Base-by-base conservation (phyloP, 2,329 filamentous ascomycete species). In the Monosporascus sp. region DNA sequence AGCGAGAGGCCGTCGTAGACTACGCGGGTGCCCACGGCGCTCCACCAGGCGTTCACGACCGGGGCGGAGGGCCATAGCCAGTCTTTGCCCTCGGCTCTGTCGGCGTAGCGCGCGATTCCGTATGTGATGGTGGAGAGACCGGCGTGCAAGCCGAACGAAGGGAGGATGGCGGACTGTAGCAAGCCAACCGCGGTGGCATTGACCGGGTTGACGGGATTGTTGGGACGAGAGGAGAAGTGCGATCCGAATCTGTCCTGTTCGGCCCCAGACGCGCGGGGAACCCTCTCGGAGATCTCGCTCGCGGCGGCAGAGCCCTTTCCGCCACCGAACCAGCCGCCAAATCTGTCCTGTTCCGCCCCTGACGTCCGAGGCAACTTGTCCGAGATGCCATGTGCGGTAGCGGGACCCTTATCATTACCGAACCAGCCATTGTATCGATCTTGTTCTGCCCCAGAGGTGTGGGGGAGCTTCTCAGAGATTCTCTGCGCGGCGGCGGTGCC, bases 1-100 rank as follows among this genome's bases (percentile, higher is more conserved):
- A 80, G 53, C 0, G 78, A 74, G 20, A 79, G 64, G 1, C 76
- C 73, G 31, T 74, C 70, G 52, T 73, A 68, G 48, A 72, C 64
- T 11, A 81, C 69, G 5, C 75, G 76, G n/a, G 73, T 70, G 15
- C 81, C 80, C 43, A 85, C 66, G 22, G 81, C 79, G 51, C 74
- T 78, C 78, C 80, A 84, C 82, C 81, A 85, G 7, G 79, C 80
- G 62, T 82, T 84, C 53, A 73, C 65, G 9, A 84, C 75, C 60
- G 78, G 78, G 2, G 72, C 78, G 4, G 73, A 68, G 1, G 80
- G 78, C 80, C 81, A 84, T 6, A 81, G 66, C 72, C 77, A 81
- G 63, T 86, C 81, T 60, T 85, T 86, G n/a, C 75, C 70, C 52
- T 85, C 81, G 9, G 79, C 74, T n/a, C 75, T 72, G 60, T 82